These are phyloP conservation scores for Viridothelium virens DNA, from an alignment of 495 filamentous ascomycete species.

Conservation along the genomic window DNA sequence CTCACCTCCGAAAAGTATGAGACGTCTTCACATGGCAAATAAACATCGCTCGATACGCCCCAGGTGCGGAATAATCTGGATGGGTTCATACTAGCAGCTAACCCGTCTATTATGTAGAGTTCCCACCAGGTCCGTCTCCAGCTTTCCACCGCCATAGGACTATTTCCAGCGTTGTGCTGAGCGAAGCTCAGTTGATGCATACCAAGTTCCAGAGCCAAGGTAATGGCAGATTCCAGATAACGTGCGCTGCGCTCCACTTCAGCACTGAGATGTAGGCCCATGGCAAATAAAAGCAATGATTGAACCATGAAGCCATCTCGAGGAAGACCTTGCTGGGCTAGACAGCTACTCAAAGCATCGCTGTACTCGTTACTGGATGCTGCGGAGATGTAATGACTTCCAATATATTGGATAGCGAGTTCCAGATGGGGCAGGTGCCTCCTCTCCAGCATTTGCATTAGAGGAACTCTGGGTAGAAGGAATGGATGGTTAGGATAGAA, in stretches of 20 bases:
- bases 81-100: slow-evolving; percentile 41
- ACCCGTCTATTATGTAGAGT: slow-evolving; percentile 65
- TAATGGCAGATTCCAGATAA: slow-evolving; percentile 58
- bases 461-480: slow-evolving; percentile 42
- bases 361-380: slow-evolving; percentile 34
- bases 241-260: slow-evolving; percentile 56
- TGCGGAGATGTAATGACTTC: slow-evolving; percentile 53
- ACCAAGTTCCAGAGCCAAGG: slow-evolving; percentile 64
- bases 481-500: slow-evolving; percentile 68
- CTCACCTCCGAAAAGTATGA: slow-evolving; percentile 44
- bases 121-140: slow-evolving; percentile 91
- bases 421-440: slow-evolving; percentile 39
- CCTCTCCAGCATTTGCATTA: slow-evolving; percentile 31
- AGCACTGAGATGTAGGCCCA: slow-evolving; percentile 69
- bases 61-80: slow-evolving; percentile 33
- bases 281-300: slow-evolving; percentile 64
- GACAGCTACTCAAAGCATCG: slow-evolving; percentile 11
- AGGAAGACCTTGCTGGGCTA: slow-evolving; percentile 43
- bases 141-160: slow-evolving; percentile 61
- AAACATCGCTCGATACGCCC: slow-evolving; percentile 33
- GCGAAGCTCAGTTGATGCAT: slow-evolving; percentile 57
- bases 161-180: slow-evolving; percentile 37
- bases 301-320: slow-evolving; percentile 63
- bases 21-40: slow-evolving; percentile 69
- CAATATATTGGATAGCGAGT: slow-evolving; percentile 63